Conservation (phyloP, 1,284 basidiomycete species). For the Fomes fomentarius region DNA sequence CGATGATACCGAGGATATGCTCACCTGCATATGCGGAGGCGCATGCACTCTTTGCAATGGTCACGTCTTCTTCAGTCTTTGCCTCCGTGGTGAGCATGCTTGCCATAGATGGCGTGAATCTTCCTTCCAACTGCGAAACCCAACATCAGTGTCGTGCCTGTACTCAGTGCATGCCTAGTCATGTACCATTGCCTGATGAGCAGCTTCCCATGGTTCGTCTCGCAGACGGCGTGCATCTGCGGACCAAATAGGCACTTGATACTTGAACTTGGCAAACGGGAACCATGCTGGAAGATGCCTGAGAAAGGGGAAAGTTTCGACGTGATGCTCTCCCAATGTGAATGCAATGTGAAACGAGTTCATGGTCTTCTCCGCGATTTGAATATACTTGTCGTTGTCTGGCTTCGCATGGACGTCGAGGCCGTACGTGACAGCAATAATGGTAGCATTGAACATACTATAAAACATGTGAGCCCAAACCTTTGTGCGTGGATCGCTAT, state of each 20-base stretch:
- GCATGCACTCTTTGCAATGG: too few species aligned
- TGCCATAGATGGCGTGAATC: too few species aligned
- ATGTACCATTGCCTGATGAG: too few species aligned
- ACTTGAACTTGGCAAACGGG: conserved; percentile 6
- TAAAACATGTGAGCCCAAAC: too few species aligned
- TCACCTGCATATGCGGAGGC: too few species aligned
- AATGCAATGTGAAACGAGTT: conserved; percentile 7
- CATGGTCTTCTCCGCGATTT: conserved; percentile 8
- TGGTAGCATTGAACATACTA: conserved; percentile 5
- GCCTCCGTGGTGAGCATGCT: too few species aligned
- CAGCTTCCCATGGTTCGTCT: neutral
- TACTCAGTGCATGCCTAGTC: too few species aligned
- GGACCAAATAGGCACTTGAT: neutral
- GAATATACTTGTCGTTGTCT: conserved; percentile 5
- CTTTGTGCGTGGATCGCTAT: too few species aligned
- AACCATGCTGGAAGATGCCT: conserved; percentile 7
- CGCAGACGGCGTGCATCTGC: neutral
- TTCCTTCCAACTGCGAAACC: too few species aligned
- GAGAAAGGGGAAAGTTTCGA: conserved; percentile 8
- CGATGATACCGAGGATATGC: too few species aligned
- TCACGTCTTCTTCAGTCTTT: too few species aligned
- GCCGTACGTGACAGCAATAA: conserved; percentile 35
- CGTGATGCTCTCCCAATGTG: conserved; percentile 6
- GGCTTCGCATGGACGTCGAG: conserved; percentile 30
- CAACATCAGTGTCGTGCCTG: too few species aligned